phyloP scores from a whole-genome alignment of 768 basidiomycete genomes.

The Leccinum incarnatum region DNA sequence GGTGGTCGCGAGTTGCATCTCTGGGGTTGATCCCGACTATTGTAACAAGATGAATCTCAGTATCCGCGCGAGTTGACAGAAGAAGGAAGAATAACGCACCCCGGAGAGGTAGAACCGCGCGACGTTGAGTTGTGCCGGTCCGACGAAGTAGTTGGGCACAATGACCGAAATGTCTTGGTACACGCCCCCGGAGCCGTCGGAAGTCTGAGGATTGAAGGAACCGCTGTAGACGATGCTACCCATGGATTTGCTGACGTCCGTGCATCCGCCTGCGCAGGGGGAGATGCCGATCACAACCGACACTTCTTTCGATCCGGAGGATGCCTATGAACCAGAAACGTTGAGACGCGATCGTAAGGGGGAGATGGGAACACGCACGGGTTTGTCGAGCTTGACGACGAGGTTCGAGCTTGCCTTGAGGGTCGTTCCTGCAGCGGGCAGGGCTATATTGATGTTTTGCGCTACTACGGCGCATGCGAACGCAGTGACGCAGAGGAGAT shows the following conservation, averaged over 20 bases:
- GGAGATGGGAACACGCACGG: slow-evolving; percentile 31
- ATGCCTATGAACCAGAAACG: not conserved
- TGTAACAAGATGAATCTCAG: slow-evolving; percentile 2
- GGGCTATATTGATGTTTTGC: slow-evolving; percentile 37
- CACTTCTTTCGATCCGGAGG: not conserved
- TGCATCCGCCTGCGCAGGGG: not conserved
- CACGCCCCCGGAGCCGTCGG: not conserved
- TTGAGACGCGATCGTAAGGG: not conserved
- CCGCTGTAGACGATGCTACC: slow-evolving; percentile 4
- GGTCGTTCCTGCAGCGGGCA: slow-evolving; percentile 32
- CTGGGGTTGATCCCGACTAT: not conserved
- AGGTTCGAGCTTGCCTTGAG: slow-evolving; percentile 35
- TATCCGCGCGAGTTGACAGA: not conserved
- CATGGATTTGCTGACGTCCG: not conserved
- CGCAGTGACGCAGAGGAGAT: slow-evolving; percentile 7
- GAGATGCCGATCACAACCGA: slow-evolving; percentile 1
- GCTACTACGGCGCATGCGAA: slow-evolving; percentile 32
- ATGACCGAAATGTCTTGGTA: slow-evolving; percentile 1
- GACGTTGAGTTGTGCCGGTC: not conserved
- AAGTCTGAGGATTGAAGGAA: not conserved
- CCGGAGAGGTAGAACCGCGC: not conserved
- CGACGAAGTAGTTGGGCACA: not conserved
- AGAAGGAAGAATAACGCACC: slow-evolving; percentile 4
- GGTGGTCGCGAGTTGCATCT: not conserved
- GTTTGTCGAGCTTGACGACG: slow-evolving; percentile 38